Evolutionary conservation across 352 stramenopile species (phyloP), one percentile per base, ranked within the genome.

Genomic region (Globisporangium mamillatum): DNA sequence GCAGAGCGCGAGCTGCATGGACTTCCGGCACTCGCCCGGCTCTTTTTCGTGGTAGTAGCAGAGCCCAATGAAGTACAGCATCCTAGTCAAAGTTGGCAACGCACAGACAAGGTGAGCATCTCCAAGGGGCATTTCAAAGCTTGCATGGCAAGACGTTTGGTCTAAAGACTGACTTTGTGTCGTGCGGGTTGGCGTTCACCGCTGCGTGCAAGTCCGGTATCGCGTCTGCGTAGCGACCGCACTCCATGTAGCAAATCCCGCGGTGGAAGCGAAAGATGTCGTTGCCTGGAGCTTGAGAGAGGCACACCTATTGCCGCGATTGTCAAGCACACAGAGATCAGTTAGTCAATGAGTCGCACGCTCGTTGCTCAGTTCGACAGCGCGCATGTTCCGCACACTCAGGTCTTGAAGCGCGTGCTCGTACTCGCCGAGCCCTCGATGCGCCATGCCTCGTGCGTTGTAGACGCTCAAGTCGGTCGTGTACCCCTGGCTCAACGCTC

Each of bases 191-290:
- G 1, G 50, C 64, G 12, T 74, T 74, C 3, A 74, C 60, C n/a
- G 78, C 76, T n/a, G 76, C 73, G 57, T 87, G 76, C 24, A 92
- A 67, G 44, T 92, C 80, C 0, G 76, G 70, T 1, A 90, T 69
- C 12, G 84, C 84, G 4, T 88, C 78, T 0, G 68, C 71, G 56
- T 86, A 88, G 1, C 68, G 76, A 16, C 58, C 34, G 36, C 78
- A 81, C 60, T 92, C 86, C 65, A 94, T 78, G 20, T 81, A 68
- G 53, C 84, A 92, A 18, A 92, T 54, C 0, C 72, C 81, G 10
- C 84, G 82, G 46, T 94, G 84, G 56, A 89, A 91, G 7, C 73
- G 79, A 58, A 91, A 92, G 27, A 90, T 72, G 50, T 90, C 79
- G 58, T 89, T 90, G 34, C 56, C 63, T 0, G 84, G 76, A 6